These are phyloP conservation scores for Trichoderma atroviride DNA, from an alignment of 2,329 filamentous ascomycete species.

Conservation along the genomic window DNA sequence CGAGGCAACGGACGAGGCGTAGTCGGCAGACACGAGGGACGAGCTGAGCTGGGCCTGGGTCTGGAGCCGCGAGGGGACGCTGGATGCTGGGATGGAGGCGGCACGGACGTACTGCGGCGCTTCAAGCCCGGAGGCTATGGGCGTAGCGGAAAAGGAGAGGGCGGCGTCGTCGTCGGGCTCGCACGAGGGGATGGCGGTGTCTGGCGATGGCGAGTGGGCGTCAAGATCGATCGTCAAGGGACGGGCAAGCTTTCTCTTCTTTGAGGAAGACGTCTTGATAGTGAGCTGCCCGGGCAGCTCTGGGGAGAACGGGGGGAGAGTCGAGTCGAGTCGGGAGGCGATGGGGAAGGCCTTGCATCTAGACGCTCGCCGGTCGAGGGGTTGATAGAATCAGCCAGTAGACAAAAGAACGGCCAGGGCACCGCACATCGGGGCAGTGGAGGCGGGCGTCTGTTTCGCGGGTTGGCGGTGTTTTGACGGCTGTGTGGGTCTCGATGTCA, in stretches of 20 bases:
- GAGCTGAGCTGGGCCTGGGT: conserved; percentile 34
- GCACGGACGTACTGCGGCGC: conserved; percentile 46
- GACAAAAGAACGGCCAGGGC: conserved; percentile 23
- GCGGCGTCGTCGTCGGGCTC: conserved; percentile 54
- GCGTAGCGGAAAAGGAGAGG: conserved; percentile 54
- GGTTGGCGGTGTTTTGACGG: conserved; percentile 25
- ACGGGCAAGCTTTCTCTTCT: conserved; percentile 69
- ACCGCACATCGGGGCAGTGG: conserved; percentile 27
- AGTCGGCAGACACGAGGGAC: conserved; percentile 48
- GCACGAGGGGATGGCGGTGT: conserved; percentile 56
- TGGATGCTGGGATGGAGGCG: conserved; percentile 52
- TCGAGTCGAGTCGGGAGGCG: conserved; percentile 13
- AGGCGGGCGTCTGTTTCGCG: conserved; percentile 24
- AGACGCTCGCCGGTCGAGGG: conserved; percentile 25
- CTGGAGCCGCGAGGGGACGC: conserved; percentile 54
- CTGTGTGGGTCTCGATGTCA: conserved; percentile 23
- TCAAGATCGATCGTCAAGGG: conserved; percentile 49
- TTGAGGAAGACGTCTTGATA: conserved; percentile 72
- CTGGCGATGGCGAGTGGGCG: conserved; percentile 44
- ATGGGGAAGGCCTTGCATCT: conserved; percentile 25
- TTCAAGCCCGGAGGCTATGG: conserved; percentile 43
- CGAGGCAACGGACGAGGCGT: conserved; percentile 59
- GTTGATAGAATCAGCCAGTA: conserved; percentile 27
- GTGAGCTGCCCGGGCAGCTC: conserved; percentile 69
- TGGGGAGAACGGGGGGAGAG: conserved; percentile 22